Evolutionary conservation across 192 early-diverging fungal genomes (phyloP).

Genomic region (Allomyces javanicus): DNA sequence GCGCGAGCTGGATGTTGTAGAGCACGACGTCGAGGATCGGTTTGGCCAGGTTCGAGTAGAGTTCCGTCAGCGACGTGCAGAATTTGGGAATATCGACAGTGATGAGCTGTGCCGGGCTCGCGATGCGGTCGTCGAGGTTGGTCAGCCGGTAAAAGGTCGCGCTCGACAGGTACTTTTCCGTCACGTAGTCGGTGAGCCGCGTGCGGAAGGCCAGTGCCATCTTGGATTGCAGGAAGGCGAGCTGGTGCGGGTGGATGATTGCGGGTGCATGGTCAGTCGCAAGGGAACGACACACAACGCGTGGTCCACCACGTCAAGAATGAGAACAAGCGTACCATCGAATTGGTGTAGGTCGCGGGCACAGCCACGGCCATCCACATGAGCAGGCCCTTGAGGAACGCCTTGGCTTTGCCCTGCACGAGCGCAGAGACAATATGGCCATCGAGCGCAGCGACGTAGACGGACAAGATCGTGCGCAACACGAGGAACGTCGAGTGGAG

Average conservation of each 20-base stretch:
- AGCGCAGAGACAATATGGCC: slow-evolving; percentile 64
- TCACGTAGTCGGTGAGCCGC: slow-evolving; percentile 71
- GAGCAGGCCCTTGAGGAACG: slow-evolving; percentile 65
- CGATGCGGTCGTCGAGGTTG: slow-evolving; percentile 82
- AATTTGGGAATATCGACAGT: slow-evolving; percentile 85
- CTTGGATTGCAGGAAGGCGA: slow-evolving; percentile 55
- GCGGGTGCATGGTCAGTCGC: no score
- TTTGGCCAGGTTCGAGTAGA: slow-evolving; percentile 84
- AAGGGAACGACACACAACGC: no score
- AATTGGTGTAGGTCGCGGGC: slow-evolving; percentile 92
- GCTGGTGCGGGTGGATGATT: slow-evolving; percentile 18
- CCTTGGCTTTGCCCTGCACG: slow-evolving; percentile 50
- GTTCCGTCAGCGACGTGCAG: slow-evolving; percentile 57
- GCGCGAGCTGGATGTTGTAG: slow-evolving; percentile 72
- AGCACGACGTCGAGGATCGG: slow-evolving; percentile 84
- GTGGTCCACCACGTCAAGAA: no score
- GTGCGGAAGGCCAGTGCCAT: slow-evolving; percentile 62
- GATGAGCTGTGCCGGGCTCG: slow-evolving; percentile 74
- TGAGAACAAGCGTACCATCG: slow-evolving; percentile 34
- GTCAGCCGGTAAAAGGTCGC: slow-evolving; percentile 88
- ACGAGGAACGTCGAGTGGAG: slow-evolving; percentile 73
- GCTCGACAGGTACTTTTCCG: slow-evolving; percentile 62
- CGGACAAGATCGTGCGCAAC: slow-evolving; percentile 69
- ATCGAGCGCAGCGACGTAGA: slow-evolving; percentile 75
- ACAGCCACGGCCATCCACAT: slow-evolving; percentile 88